These are phyloP conservation scores for Chlorella variabilis DNA, from an alignment of 163 green algal genomes.

Conservation along the genomic window DNA sequence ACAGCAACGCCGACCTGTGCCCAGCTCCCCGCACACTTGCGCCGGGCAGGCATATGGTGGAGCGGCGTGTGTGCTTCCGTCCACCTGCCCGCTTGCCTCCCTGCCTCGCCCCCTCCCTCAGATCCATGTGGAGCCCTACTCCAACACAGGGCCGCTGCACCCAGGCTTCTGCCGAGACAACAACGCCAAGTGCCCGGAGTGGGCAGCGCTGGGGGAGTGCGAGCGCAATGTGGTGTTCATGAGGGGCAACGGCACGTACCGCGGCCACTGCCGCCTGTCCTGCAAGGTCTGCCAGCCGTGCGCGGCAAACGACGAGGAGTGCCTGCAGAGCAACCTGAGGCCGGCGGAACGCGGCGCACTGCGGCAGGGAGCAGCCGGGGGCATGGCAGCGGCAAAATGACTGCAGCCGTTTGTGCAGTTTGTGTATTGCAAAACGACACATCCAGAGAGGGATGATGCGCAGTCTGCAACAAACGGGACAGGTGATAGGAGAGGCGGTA, in stretches of 20 bases:
- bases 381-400: no score
- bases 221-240: conserved; percentile 61
- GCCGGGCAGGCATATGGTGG: no score
- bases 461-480: no score
- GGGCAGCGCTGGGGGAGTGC: conserved; percentile 61
- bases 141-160: neutral
- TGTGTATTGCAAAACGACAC: no score
- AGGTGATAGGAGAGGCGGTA: no score
- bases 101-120: no score
- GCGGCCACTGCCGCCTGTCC: neutral
- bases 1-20: no score
- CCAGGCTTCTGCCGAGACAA: conserved; percentile 16
- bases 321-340: neutral
- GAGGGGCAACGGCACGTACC: conserved; percentile 36
- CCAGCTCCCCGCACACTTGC: no score
- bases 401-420: no score
- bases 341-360: neutral
- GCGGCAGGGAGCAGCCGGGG: neutral
- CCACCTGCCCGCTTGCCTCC: neutral
- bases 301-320: neutral
- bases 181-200: conserved; percentile 32
- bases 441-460: no score
- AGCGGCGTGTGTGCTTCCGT: no score
- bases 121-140: conserved; percentile 8
- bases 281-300: neutral